Percentiles rank a stretch among this genome's conserved stretches.
Evolutionary conservation across 345 rosid species (phyloP).

Genomic region (Salix dunnii): DNA sequence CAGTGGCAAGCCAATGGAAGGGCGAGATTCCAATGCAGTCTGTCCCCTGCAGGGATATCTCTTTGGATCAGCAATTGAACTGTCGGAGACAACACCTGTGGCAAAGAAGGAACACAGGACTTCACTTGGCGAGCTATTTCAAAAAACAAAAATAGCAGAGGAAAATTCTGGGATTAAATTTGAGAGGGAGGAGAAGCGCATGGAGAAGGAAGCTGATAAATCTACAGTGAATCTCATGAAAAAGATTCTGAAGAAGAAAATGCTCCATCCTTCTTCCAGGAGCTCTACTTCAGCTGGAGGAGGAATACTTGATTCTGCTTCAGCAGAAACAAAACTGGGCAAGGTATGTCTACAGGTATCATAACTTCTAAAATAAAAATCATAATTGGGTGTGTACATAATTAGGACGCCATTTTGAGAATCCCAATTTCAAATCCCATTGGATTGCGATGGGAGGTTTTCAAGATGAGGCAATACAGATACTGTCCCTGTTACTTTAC

Average conservation of each 20-base stretch:
- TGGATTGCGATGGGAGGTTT: neutral
- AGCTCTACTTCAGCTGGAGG: conserved; percentile 37
- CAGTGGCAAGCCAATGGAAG: conserved; percentile 57
- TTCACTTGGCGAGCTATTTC: conserved; percentile 76
- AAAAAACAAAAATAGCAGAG: conserved; percentile 56
- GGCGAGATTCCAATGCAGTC: conserved; percentile 42
- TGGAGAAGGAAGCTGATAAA: conserved; percentile 60
- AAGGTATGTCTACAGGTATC: conserved; percentile 39
- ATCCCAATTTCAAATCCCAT: neutral
- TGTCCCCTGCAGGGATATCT: conserved; percentile 79
- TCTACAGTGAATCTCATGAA: conserved; percentile 54
- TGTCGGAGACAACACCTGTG: conserved; percentile 51
- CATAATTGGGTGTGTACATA: neutral
- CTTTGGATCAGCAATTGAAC: conserved; percentile 64
- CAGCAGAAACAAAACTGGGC: conserved; percentile 60
- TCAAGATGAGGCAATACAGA: neutral
- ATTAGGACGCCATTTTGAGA: neutral
- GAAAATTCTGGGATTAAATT: conserved; percentile 36
- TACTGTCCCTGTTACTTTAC: neutral
- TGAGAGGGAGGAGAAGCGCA: conserved; percentile 51
- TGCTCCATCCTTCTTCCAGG: conserved; percentile 48
- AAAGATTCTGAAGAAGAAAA: conserved; percentile 58
- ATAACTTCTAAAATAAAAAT: neutral
- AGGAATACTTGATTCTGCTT: conserved; percentile 40
- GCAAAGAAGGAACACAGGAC: conserved; percentile 67